Conservation (phyloP, 768 basidiomycete genomes). For the Albatrellus ellisii region DNA sequence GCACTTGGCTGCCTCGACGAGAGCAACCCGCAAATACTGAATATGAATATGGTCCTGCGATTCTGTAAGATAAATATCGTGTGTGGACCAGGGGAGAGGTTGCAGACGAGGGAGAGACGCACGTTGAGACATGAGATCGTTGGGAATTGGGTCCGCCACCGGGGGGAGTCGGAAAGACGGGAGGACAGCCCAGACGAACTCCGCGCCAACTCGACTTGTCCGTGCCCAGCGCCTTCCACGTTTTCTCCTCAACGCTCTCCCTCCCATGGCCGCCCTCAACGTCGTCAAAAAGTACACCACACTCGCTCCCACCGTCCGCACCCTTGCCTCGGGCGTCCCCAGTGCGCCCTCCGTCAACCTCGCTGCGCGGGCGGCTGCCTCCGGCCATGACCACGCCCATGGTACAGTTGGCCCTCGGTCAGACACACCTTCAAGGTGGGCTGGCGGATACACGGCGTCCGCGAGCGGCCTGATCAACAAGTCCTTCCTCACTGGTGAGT, state of each 20-base stretch:
- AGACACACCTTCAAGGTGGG: slow-evolving; percentile 52
- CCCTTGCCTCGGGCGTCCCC: slow-evolving; percentile 72
- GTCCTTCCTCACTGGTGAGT: slow-evolving; percentile 50
- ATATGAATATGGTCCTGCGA: slow-evolving; percentile 20
- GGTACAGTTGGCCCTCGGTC: slow-evolving; percentile 38
- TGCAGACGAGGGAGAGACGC: too few relatives aligned
- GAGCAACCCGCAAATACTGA: slow-evolving; percentile 45
- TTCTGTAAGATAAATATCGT: background rate
- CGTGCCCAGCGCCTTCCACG: background rate
- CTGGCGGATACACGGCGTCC: slow-evolving; percentile 32
- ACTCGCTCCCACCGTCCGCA: slow-evolving; percentile 69
- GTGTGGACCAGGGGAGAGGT: background rate
- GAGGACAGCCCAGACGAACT: slow-evolving; percentile 21
- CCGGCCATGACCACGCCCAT: slow-evolving; percentile 39
- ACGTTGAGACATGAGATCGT: too few relatives aligned
- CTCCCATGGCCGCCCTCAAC: slow-evolving; percentile 53
- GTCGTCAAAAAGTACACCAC: slow-evolving; percentile 74
- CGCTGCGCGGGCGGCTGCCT: slow-evolving; percentile 46
- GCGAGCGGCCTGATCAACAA: slow-evolving; percentile 48
- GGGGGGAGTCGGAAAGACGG: slow-evolving; percentile 25
- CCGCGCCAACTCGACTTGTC: slow-evolving; percentile 3
- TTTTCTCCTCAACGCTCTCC: slow-evolving; percentile 3
- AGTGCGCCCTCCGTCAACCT: slow-evolving; percentile 64
- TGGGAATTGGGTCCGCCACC: background rate
- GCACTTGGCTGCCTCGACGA: slow-evolving; percentile 62